Evolutionary conservation across 768 basidiomycete species (phyloP).

Genomic region (Macrolepiota fuliginosa): DNA sequence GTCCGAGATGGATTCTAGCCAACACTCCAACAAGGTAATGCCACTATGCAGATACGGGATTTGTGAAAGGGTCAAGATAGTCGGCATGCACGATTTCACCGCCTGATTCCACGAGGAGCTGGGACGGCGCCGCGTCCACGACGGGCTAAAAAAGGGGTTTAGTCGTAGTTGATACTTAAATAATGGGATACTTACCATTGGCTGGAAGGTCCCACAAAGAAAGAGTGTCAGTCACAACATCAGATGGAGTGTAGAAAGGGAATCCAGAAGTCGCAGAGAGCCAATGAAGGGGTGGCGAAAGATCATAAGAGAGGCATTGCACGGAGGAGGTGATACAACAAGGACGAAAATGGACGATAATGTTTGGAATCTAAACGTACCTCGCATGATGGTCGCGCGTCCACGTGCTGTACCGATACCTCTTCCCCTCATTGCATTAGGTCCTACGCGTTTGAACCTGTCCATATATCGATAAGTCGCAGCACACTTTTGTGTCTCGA

Average conservation of each 20-base stretch:
- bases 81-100: slow-evolving; percentile 39
- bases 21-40: not conserved
- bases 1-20: not conserved
- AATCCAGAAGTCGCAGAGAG: not conserved
- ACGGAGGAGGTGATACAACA: not conserved
- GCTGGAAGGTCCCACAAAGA: slow-evolving; percentile 37
- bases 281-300: not conserved
- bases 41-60: not conserved
- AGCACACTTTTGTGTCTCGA: not conserved
- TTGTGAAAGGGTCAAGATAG: not conserved
- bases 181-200: slow-evolving; percentile 54
- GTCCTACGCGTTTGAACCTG: slow-evolving; percentile 99
- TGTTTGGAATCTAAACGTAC: slow-evolving; percentile 43
- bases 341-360: not conserved
- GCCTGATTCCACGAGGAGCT: slow-evolving; percentile 76
- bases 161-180: not conserved
- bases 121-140: slow-evolving; percentile 80
- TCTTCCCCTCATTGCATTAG: slow-evolving; percentile 97
- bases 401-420: slow-evolving; percentile 99
- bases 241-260: not conserved
- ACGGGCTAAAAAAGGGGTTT: slow-evolving; percentile 52
- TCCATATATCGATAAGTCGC: not conserved
- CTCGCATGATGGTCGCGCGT: slow-evolving; percentile 97
- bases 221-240: not conserved
- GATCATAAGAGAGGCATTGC: not conserved